Evolutionary conservation across 2,329 filamentous ascomycete genomes (phyloP).

Genomic region (Arthroderma uncinatum): DNA sequence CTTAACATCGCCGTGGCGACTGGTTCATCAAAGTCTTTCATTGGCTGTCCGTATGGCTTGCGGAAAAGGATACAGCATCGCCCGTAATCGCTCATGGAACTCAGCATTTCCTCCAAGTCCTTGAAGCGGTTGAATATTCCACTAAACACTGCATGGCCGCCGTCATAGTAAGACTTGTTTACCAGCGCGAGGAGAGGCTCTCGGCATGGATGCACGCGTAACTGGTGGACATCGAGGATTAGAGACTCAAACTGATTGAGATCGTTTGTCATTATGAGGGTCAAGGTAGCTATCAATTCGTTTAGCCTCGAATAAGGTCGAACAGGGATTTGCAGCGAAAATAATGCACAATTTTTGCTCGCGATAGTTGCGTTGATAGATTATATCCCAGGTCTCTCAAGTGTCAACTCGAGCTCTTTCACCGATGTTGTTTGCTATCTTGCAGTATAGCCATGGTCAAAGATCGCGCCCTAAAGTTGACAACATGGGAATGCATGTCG

Average conservation of each 20-base stretch:
- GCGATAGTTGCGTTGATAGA: too few species aligned
- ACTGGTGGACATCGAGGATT: conserved; percentile 7
- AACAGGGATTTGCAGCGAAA: too few species aligned
- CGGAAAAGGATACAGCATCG: conserved; percentile 10
- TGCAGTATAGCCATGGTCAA: not conserved
- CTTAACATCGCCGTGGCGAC: conserved; percentile 9
- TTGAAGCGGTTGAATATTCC: not conserved
- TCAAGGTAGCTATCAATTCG: too few species aligned
- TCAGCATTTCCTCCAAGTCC: not conserved
- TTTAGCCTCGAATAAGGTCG: too few species aligned
- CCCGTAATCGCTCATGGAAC: conserved; percentile 4
- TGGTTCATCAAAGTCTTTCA: conserved; percentile 5
- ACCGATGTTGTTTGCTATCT: not conserved
- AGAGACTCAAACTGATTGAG: conserved; percentile 4
- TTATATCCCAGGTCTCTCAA: too few species aligned
- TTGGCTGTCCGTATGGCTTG: not conserved
- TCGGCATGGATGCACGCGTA: conserved; percentile 9
- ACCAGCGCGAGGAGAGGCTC: conserved; percentile 6
- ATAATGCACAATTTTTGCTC: too few species aligned
- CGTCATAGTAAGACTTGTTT: conserved; percentile 7
- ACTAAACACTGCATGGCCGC: not conserved
- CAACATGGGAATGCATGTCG: too few species aligned
- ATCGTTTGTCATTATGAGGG: not conserved
- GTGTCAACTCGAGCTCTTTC: too few species aligned
- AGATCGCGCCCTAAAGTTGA: not conserved